Evolutionary conservation across 805 yeast genomes (phyloP), one percentile per base, ranked within the genome.

Genomic region (Starmerella scarabaei): DNA sequence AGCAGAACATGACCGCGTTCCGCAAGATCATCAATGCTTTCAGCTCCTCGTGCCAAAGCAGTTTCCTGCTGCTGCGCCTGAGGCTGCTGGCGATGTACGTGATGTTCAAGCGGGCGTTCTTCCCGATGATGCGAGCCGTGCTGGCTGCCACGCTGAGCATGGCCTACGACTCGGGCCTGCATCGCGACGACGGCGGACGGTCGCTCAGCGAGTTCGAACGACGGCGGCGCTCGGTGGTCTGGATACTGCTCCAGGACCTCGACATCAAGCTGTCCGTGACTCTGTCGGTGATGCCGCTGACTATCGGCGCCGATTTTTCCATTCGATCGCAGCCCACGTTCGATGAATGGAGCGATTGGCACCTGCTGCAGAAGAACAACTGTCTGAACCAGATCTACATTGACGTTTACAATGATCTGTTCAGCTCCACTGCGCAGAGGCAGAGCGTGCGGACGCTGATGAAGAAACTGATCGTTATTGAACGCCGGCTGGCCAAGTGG

Each of bases 151-250:
- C 74, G 5, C 63, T 71, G 4, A 60, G 77, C 44, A 67, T 65
- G 45, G 78, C 78, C 0, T 70, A 67, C 35, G 76, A 72, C 30
- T 49, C 74, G 52, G 81, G 81, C 0, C 58, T 79, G 5, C 73
- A 77, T 47, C 58, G 74, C 38, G 56, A 55, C 3, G 78, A 72
- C 34, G 50, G 67, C 2, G 63, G 65, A 37, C 48, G 54, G 3
- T 62, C 65, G 1, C 43, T 71, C 15, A 29, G 61, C 0, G 47
- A 51, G 0, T 56, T 52, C 4, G 76, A 73, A 32, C 55, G 58
- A 1, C 47, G 54, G 2, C 51, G 54, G 3, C 62, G 72, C 18
- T 53, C 68, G 19, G 45, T 56, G 9, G 39, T 75, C 18, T 76
- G 77, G 73, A 66, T 72, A 64, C 46, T 59, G 14, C 65, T 75